Conservation (phyloP, 2,329 filamentous ascomycete genomes). For the Alternaria longipes region DNA sequence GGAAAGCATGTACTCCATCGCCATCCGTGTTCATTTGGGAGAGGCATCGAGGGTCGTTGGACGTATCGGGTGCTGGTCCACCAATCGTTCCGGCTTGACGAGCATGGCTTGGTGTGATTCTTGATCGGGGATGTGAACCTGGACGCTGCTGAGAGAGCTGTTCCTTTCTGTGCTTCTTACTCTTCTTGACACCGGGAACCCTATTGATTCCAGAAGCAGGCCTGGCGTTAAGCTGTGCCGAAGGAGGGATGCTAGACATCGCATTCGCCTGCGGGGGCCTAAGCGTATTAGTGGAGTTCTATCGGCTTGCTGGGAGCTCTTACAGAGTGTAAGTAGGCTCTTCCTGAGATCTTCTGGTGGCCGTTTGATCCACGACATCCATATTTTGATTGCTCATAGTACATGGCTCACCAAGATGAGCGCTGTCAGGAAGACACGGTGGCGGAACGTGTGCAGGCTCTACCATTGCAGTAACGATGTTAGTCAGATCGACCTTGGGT, state of each 20-base stretch:
- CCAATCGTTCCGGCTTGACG: neutral
- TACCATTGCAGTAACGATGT: neutral
- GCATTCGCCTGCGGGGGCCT: neutral
- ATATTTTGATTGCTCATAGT: neutral
- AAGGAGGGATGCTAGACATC: neutral
- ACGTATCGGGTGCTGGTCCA: neutral
- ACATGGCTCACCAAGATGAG: neutral
- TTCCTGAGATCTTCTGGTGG: neutral
- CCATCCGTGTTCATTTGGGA: neutral
- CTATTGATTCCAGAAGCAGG: neutral
- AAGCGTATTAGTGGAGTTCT: conserved; percentile 1
- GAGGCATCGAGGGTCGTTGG: neutral
- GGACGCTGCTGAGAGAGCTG: neutral
- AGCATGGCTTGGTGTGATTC: neutral
- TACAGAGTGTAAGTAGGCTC: neutral
- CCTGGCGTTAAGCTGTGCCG: neutral
- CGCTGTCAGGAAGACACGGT: neutral
- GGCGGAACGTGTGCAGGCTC: neutral
- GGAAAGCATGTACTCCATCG: neutral
- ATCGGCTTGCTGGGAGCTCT: neutral
- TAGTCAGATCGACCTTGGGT: neutral
- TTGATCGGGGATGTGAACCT: conserved; percentile 6
- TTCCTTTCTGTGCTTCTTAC: conserved; percentile 9
- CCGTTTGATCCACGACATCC: neutral
- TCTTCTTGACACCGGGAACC: neutral